These are phyloP conservation scores for Fusarium tanahbumbuense DNA, from an alignment of 2,329 filamentous ascomycete genomes.

Conservation along the genomic window DNA sequence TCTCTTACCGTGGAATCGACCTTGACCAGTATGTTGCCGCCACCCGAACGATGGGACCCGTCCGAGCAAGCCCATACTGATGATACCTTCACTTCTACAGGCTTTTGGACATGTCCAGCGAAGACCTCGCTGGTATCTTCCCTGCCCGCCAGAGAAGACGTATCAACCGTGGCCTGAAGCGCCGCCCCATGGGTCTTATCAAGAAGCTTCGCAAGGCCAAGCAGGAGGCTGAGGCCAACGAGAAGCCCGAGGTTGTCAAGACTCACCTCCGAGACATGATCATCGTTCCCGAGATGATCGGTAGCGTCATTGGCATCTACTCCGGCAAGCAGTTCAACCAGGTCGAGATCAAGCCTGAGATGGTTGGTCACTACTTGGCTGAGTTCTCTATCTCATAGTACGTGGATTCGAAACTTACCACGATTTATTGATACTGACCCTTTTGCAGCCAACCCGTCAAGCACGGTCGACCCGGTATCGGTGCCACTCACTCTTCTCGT, in stretches of 20 bases:
- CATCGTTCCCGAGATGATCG: constrained; percentile 99
- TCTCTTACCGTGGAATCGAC: constrained; percentile 99
- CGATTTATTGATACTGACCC: constrained; percentile 59
- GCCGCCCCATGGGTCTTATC: constrained; percentile 99
- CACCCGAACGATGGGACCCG: constrained; percentile 15
- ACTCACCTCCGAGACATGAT: constrained; percentile 99
- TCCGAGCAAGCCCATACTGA: constrained; percentile 38
- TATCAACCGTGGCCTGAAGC: constrained; percentile 99
- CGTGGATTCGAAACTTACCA: constrained; percentile 55
- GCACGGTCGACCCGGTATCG: constrained; percentile 99
- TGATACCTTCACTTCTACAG: constrained; percentile 60
- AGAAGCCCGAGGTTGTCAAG: constrained; percentile 99
- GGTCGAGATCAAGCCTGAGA: constrained; percentile 99
- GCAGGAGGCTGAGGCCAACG: constrained; percentile 98
- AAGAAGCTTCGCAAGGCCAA: constrained; percentile 99
- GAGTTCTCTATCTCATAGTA: constrained; percentile 99
- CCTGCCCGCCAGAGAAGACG: constrained; percentile 91
- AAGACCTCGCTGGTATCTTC: no score
- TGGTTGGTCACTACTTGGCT: constrained; percentile 99
- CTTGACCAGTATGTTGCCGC: constrained; percentile 88
- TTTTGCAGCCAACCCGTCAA: constrained; percentile 92
- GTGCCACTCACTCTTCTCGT: constrained; percentile 99
- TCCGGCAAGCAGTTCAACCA: constrained; percentile 99
- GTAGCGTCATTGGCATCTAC: constrained; percentile 98
- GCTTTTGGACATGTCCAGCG: constrained; percentile 77